Evolutionary conservation across 805 yeast genomes (phyloP), one percentile per base, ranked within the genome.

Genomic region (Yarrowia sp.): DNA sequence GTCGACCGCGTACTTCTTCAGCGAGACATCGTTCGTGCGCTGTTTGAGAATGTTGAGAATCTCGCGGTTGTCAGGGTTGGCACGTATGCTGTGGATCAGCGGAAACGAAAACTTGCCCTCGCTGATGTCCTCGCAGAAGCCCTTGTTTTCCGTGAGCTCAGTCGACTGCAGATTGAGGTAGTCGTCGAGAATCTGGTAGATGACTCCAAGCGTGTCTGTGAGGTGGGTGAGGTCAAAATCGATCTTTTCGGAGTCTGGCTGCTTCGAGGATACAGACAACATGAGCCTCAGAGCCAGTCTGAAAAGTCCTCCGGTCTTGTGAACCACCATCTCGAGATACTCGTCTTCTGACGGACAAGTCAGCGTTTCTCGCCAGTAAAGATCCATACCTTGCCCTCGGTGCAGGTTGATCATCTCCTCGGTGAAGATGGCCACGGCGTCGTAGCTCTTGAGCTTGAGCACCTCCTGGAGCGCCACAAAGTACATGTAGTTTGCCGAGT

Each of bases 61-160:
- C 59, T 79, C 80, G 61, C 75, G 72, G 56, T 78, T 76, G 1
- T 68, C 65, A 1, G 68, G 64, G 51, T 76, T 76, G 33, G 70
- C 67, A 18, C 76, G 68, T 1, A 87, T 72, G 4, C 85, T 80
- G 71, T 90, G 94, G 16, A 92, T 80, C 1, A 92, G 84, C 0
- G 97, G 97, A 65, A 89, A 87, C 0, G 96, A 89, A 64, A 87
- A 82, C 72, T 91, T 92, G 0, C 97, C 97, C 71, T 92, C 97
- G 0, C 90, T 83, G 29, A 92, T 80, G 70, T 92, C 98, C 68
- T 92, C 97, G 60, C 90, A 84, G 65, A 81, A 81, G 2, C 96
- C 96, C 78, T 89, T 88, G 70, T 83, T 84, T 51, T 78, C 74
- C n/a, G 75, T 74, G 63, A 83, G 78, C 10, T 74, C 73, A 22